Conservation (phyloP, 2,329 filamentous ascomycete genomes). For the Chaetothyriales sp. region DNA sequence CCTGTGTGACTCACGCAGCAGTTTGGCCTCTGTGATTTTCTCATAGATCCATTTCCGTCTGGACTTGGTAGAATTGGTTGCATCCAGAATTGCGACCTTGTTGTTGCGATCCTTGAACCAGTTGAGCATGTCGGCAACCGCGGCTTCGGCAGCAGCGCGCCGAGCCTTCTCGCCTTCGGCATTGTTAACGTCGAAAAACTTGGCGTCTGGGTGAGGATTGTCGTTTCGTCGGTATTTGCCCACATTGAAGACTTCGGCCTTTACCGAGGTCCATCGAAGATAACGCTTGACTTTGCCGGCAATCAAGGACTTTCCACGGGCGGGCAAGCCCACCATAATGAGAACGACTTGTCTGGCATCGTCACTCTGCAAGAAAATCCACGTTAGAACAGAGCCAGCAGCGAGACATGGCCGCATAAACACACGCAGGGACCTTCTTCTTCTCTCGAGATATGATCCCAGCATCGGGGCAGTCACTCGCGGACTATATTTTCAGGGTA, state of each 20-base stretch:
- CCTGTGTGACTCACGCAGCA: conserved; percentile 44
- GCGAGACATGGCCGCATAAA: not conserved
- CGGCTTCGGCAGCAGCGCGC: conserved; percentile 76
- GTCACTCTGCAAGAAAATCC: conserved; percentile 36
- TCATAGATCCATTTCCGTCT: conserved; percentile 86
- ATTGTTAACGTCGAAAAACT: conserved; percentile 91
- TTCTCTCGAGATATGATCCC: not conserved
- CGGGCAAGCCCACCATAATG: conserved; percentile 95
- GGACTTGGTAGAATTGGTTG: conserved; percentile 87
- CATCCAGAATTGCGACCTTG: conserved; percentile 85
- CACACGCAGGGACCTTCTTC: not conserved
- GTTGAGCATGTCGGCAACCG: conserved; percentile 80
- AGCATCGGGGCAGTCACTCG: not conserved
- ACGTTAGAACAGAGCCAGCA: conserved; percentile 3
- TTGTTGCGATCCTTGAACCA: conserved; percentile 73
- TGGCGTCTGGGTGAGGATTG: conserved; percentile 78
- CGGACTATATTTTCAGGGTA: not conserved
- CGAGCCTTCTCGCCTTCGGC: conserved; percentile 80
- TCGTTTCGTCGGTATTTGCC: conserved; percentile 85
- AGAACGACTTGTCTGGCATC: conserved; percentile 96
- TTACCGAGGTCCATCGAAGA: conserved; percentile 90
- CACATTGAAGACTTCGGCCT: conserved; percentile 91
- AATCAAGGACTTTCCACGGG: conserved; percentile 92
- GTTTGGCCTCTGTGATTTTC: conserved; percentile 56
- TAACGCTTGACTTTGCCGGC: conserved; percentile 94